These are phyloP conservation scores for Beta vulgaris DNA, from an alignment of 148 eudicot genomes.

Conservation along the genomic window DNA sequence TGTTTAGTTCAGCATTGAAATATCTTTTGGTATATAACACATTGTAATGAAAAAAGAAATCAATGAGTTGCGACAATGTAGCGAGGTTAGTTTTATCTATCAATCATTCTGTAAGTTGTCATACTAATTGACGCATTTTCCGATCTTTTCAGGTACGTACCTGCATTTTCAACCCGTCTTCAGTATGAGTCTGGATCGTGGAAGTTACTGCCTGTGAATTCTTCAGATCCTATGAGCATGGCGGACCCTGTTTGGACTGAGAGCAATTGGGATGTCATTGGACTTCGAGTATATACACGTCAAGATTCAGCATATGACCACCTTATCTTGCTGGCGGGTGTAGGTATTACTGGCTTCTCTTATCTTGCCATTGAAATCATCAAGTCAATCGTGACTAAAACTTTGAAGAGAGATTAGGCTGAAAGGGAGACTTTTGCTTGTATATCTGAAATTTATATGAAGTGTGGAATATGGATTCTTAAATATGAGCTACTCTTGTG, in stretches of 20 bases:
- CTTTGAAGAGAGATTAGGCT: conserved; percentile 68
- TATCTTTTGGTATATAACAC: no score
- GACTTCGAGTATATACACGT: conserved; percentile 56
- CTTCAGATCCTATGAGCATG: conserved; percentile 68
- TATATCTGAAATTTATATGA: background rate
- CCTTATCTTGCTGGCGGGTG: conserved; percentile 54
- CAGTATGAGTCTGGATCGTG: conserved; percentile 66
- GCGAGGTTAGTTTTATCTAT: background rate
- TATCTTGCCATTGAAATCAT: conserved; percentile 49
- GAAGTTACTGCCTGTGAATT: conserved; percentile 58
- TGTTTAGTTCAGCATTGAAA: background rate
- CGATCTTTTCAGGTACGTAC: conserved; percentile 63
- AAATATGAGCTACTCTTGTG: background rate
- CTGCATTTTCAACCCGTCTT: conserved; percentile 88
- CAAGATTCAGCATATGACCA: conserved; percentile 56
- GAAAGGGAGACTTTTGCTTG: background rate
- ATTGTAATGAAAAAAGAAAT: background rate
- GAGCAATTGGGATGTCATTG: conserved; percentile 78
- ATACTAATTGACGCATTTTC: background rate
- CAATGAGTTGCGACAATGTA: background rate
- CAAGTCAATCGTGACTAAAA: conserved; percentile 54
- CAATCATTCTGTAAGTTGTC: background rate
- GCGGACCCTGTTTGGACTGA: conserved; percentile 90
- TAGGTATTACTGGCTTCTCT: conserved; percentile 57
- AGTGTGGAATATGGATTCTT: background rate